Evolutionary conservation across 208 protist genomes (phyloP).

Genomic region (Leishmania major): DNA sequence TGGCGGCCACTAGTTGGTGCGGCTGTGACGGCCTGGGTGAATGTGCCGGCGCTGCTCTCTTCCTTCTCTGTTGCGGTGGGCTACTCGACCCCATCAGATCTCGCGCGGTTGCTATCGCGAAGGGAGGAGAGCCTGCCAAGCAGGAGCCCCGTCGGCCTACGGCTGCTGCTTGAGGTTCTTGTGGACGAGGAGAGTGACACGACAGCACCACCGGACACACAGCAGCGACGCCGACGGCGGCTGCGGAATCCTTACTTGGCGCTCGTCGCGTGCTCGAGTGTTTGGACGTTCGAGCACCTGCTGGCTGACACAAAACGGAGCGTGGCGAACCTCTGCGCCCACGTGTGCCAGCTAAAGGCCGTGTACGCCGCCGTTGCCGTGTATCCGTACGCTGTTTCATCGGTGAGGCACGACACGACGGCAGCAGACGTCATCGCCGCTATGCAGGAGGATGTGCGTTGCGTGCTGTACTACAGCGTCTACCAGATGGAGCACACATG

Average conservation of each 20-base stretch:
- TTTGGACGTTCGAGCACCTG: slow-evolving; percentile 34
- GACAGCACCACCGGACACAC: background rate
- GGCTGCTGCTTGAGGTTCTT: slow-evolving; percentile 53
- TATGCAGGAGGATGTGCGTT: slow-evolving; percentile 29
- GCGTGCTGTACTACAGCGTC: slow-evolving; percentile 20
- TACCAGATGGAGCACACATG: slow-evolving; percentile 10
- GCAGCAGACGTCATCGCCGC: slow-evolving; percentile 3
- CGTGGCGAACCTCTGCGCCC: background rate
- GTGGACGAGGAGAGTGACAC: slow-evolving; percentile 28
- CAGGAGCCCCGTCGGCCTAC: slow-evolving; percentile 39
- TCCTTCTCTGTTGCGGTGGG: slow-evolving; percentile 16
- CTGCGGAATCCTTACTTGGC: slow-evolving; percentile 44
- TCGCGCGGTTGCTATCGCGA: slow-evolving; percentile 19
- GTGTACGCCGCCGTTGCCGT: slow-evolving; percentile 26
- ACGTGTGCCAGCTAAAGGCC: slow-evolving; percentile 3
- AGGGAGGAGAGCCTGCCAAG: slow-evolving; percentile 35
- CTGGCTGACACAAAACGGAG: slow-evolving; percentile 2
- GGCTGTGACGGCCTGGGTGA: slow-evolving; percentile 17
- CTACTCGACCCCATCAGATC: slow-evolving; percentile 24
- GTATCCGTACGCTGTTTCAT: background rate
- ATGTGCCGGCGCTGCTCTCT: slow-evolving; percentile 12
- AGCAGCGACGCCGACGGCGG: background rate
- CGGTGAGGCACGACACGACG: background rate
- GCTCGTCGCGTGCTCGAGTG: slow-evolving; percentile 47
- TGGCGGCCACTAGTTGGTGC: slow-evolving; percentile 28